Evolutionary conservation across 768 basidiomycete genomes (phyloP).

Genomic region (Ramaria rubella): DNA sequence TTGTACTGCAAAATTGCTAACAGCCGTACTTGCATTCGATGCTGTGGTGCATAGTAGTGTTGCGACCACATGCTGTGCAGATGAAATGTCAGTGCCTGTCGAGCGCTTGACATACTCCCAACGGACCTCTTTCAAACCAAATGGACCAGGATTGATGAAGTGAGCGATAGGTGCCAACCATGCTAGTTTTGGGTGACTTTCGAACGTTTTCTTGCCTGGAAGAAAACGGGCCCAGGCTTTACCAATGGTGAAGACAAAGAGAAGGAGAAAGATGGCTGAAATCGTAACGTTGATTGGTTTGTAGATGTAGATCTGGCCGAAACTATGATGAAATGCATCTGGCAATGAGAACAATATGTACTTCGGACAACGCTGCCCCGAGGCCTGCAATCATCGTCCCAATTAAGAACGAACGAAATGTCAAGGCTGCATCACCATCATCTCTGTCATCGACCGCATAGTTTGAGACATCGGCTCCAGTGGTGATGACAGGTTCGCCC

Average conservation of each 20-base stretch:
- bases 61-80: constrained; percentile 46
- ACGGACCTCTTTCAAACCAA: constrained; percentile 51
- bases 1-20: constrained; percentile 57
- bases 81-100: neutral
- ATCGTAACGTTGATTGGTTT: constrained; percentile 49
- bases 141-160: constrained; percentile 53
- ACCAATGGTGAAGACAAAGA: constrained; percentile 48
- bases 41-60: constrained; percentile 54
- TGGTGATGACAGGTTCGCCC: constrained; percentile 14
- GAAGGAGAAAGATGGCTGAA: constrained; percentile 50
- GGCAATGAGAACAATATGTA: neutral
- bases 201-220: constrained; percentile 21
- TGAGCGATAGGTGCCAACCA: constrained; percentile 34
- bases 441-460: constrained; percentile 53
- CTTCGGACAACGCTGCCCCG: constrained; percentile 49
- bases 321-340: neutral
- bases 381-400: constrained; percentile 52
- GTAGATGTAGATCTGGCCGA: constrained; percentile 47
- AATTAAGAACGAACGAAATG: constrained; percentile 49
- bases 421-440: constrained; percentile 49
- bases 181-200: constrained; percentile 36
- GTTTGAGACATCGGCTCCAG: constrained; percentile 18
- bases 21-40: constrained; percentile 44
- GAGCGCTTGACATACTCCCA: neutral
- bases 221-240: constrained; percentile 36